Evolutionary conservation across 192 early-diverging fungal genomes (phyloP).

Genomic region (Podila horticola): DNA sequence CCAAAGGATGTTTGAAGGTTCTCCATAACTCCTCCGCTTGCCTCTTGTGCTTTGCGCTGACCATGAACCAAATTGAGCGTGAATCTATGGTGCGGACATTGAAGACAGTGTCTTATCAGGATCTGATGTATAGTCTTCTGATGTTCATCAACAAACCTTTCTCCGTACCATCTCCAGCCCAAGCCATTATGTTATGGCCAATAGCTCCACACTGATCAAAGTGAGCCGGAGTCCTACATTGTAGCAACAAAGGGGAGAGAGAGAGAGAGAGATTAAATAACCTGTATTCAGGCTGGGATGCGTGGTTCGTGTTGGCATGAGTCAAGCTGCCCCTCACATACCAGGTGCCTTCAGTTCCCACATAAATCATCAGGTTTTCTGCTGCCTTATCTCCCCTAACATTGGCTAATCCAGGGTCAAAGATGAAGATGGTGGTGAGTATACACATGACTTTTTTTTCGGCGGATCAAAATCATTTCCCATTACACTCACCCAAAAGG

Average conservation of each 20-base stretch:
- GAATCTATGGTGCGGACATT: slow-evolving; percentile 18
- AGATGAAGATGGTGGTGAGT: not conserved
- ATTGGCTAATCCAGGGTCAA: slow-evolving; percentile 1
- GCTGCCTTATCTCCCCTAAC: slow-evolving; percentile 27
- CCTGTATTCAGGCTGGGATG: not conserved
- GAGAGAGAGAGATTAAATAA: not conserved
- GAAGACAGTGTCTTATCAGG: too few species aligned
- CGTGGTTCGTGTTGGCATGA: not conserved
- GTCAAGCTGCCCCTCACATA: not conserved
- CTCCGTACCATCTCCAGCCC: slow-evolving; percentile 33
- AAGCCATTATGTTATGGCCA: slow-evolving; percentile 47
- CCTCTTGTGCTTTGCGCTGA: slow-evolving; percentile 20
- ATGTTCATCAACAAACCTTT: too few species aligned
- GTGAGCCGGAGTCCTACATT: slow-evolving; percentile 40
- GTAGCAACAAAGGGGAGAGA: not conserved
- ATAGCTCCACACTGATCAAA: slow-evolving; percentile 50
- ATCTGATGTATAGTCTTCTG: too few species aligned
- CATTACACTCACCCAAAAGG: slow-evolving; percentile 13
- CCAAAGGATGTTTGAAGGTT: slow-evolving; percentile 23
- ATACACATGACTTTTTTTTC: not conserved
- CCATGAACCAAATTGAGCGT: slow-evolving; percentile 42
- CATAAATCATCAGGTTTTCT: slow-evolving; percentile 48
- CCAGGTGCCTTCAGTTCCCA: slow-evolving; percentile 47
- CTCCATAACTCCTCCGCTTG: slow-evolving; percentile 29
- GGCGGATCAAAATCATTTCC: too few species aligned